Conservation (phyloP, 2,329 filamentous ascomycete genomes). For the Colletotrichum sidae region DNA sequence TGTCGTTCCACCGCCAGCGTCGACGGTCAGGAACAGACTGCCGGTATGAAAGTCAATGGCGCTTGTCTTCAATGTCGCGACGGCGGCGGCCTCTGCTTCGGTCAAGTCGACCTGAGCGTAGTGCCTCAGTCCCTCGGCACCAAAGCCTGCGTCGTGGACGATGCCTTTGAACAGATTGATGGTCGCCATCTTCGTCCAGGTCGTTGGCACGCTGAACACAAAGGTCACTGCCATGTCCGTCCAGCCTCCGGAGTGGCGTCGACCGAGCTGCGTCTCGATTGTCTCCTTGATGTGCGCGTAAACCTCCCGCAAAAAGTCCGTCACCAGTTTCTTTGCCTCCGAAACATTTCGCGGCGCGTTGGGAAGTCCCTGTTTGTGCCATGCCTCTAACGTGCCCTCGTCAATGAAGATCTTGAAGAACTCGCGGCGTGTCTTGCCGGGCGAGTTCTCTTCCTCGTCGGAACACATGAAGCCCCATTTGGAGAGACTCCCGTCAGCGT, state of each 20-base stretch:
- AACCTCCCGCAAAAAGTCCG: slow-evolving; percentile 61
- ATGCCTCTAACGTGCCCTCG: slow-evolving; percentile 53
- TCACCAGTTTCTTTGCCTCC: slow-evolving; percentile 59
- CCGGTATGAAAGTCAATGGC: slow-evolving; percentile 51
- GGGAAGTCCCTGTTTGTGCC: slow-evolving; percentile 56
- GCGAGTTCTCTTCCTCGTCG: slow-evolving; percentile 55
- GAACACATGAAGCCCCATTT: slow-evolving; percentile 67
- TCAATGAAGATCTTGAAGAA: slow-evolving; percentile 70
- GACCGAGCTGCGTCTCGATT: slow-evolving; percentile 53
- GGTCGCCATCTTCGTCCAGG: slow-evolving; percentile 62
- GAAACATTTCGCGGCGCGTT: slow-evolving; percentile 53
- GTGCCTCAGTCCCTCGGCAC: slow-evolving; percentile 52
- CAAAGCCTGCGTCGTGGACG: slow-evolving; percentile 62
- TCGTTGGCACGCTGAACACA: slow-evolving; percentile 68
- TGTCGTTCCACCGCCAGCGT: slow-evolving; percentile 60
- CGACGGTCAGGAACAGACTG: slow-evolving; percentile 56
- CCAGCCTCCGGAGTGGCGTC: slow-evolving; percentile 54
- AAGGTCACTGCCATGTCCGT: slow-evolving; percentile 60
- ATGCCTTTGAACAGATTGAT: slow-evolving; percentile 63
- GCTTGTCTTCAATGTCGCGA: slow-evolving; percentile 58
- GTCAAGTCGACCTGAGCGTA: slow-evolving; percentile 57
- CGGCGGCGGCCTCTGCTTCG: slow-evolving; percentile 60
- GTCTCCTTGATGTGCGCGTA: slow-evolving; percentile 61
- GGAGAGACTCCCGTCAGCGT: slow-evolving; percentile 52
- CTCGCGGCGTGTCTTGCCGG: slow-evolving; percentile 52